Evolutionary conservation across 768 basidiomycete genomes (phyloP).

Genomic region (Leccinum rimulosum): DNA sequence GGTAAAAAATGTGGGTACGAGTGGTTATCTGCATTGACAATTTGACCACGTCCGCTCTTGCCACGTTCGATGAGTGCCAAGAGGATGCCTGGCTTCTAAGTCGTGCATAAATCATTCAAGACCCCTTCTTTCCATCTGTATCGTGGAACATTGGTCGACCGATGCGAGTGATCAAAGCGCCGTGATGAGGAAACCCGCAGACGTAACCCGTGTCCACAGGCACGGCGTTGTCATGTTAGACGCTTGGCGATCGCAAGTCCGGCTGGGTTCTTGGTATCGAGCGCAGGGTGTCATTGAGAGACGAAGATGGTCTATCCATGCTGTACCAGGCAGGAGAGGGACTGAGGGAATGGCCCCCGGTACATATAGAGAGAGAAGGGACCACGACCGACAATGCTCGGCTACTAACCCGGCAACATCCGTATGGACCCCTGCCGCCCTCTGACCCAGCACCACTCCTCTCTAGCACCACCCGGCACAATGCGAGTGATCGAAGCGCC

Average conservation of each 20-base stretch:
- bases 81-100: constrained; percentile 74
- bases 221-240: constrained; percentile 46
- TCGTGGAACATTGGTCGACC: constrained; percentile 50
- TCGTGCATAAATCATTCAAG: constrained; percentile 67
- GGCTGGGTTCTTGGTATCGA: constrained; percentile 60
- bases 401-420: no score
- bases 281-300: constrained; percentile 49
- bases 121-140: constrained; percentile 37
- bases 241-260: constrained; percentile 56
- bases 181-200: no score
- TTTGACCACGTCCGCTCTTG: constrained; percentile 65
- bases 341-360: no score
- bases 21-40: constrained; percentile 57
- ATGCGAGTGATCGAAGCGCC: no score
- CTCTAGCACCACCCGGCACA: no score
- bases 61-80: constrained; percentile 70
- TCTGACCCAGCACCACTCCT: no score
- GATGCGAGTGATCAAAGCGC: no score
- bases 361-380: no score
- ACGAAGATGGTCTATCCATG: constrained; percentile 57
- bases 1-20: neutral
- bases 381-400: no score
- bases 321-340: no score
- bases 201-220: constrained; percentile 32
- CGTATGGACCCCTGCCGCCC: no score